Evolutionary conservation across 345 rosid species (phyloP).

Genomic region (Syzygium aqueum): DNA sequence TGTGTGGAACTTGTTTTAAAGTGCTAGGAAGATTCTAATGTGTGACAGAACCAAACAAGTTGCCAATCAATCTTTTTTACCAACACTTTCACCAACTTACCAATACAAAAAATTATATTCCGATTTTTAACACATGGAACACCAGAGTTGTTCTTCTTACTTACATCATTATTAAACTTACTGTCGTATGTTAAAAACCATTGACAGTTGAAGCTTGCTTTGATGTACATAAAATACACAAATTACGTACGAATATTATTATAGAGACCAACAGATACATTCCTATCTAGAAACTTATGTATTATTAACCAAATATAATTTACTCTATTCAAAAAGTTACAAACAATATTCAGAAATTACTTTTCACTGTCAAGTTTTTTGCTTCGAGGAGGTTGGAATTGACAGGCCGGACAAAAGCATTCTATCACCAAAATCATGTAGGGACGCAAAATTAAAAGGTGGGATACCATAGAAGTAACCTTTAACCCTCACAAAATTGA

Average conservation of each 20-base stretch:
- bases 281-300: background rate
- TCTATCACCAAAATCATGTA: background rate
- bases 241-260: background rate
- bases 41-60: background rate
- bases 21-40: background rate
- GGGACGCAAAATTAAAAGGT: background rate
- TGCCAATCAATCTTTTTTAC: background rate
- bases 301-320: background rate
- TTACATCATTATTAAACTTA: background rate
- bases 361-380: background rate
- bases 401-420: background rate
- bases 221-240: background rate
- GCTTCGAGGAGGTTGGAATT: background rate
- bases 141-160: background rate
- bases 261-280: background rate
- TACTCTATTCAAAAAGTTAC: background rate
- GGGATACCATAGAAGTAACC: background rate
- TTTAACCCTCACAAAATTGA: background rate
- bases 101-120: background rate
- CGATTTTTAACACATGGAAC: background rate
- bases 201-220: background rate
- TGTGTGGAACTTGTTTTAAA: background rate
- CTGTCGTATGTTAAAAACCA: fast-evolving
- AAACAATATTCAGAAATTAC: background rate
- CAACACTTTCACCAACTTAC: background rate